A percentile compares a stretch with the other conserved stretches of the same genome.
Conservation (phyloP, 192 early-diverging fungal species). For the Coemansia sp. region DNA sequence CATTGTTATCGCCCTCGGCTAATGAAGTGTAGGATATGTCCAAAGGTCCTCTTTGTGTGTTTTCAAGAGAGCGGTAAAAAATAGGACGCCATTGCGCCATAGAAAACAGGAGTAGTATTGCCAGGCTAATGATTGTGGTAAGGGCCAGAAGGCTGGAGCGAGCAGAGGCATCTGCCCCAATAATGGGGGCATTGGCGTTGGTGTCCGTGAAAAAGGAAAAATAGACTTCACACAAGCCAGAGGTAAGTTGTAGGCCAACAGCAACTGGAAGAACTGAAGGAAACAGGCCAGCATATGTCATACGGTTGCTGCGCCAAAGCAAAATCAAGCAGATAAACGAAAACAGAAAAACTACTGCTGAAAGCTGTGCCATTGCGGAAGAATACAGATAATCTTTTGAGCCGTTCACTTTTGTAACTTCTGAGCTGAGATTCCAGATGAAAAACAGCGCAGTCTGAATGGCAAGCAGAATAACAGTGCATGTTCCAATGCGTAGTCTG, state of each 20-base stretch:
- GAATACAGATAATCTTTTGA: constrained; percentile 2
- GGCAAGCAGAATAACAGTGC: not conserved
- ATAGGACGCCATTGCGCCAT: constrained; percentile 23
- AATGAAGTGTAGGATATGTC: not conserved
- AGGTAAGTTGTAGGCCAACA: constrained; percentile 6
- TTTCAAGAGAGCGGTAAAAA: constrained; percentile 16
- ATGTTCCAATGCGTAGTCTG: constrained; percentile 10
- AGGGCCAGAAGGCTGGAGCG: constrained; percentile 16
- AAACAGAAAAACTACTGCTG: constrained; percentile 4
- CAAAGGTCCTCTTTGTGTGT: not conserved
- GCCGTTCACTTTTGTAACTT: not conserved
- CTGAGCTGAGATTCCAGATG: not conserved
- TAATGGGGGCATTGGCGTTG: constrained; percentile 15
- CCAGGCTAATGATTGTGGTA: constrained; percentile 5
- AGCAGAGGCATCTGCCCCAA: constrained; percentile 16
- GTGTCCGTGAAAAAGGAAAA: constrained; percentile 30
- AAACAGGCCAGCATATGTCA: constrained; percentile 19
- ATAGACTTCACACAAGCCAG: constrained; percentile 25
- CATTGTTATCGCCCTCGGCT: not conserved
- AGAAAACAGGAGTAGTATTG: constrained; percentile 1
- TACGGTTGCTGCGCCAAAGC: constrained; percentile 3
- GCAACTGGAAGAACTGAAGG: constrained; percentile 19
- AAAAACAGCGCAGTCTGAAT: constrained; percentile 17
- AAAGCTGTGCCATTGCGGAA: constrained; percentile 1
- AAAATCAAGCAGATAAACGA: not conserved